Evolutionary conservation across 768 basidiomycete genomes (phyloP).

Genomic region (Serendipita vermifera): DNA sequence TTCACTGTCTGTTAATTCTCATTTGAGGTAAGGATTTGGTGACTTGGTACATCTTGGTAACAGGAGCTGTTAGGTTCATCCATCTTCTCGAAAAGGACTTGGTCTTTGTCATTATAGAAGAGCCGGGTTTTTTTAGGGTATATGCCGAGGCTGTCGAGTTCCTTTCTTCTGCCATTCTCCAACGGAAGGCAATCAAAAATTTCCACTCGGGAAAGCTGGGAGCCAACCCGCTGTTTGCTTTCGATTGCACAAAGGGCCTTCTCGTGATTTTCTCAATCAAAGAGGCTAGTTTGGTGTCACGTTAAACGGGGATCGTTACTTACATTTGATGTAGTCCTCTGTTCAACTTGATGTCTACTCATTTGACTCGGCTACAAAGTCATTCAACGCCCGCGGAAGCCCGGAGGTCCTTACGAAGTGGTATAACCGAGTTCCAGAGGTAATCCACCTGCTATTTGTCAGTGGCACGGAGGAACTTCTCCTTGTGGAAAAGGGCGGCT

Average conservation of each 20-base stretch:
- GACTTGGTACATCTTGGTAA: background rate
- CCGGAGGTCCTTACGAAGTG: constrained; percentile 27
- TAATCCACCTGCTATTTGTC: constrained; percentile 33
- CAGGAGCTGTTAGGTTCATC: constrained; percentile 18
- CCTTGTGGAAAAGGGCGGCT: constrained; percentile 32
- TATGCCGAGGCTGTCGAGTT: background rate
- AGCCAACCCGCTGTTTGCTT: constrained; percentile 32
- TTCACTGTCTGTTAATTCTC: background rate
- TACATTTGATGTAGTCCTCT: constrained; percentile 5
- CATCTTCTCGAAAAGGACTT: constrained; percentile 34
- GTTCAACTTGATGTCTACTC: constrained; percentile 33
- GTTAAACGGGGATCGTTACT: background rate
- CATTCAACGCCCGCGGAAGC: constrained; percentile 31
- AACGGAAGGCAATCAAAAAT: constrained; percentile 18
- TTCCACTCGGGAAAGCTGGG: constrained; percentile 38
- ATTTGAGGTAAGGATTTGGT: background rate
- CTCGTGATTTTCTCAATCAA: constrained; percentile 21
- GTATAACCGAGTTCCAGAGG: constrained; percentile 31
- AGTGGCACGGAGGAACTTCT: constrained; percentile 40
- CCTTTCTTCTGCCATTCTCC: constrained; percentile 21
- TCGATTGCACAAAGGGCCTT: constrained; percentile 39
- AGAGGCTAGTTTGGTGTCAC: background rate
- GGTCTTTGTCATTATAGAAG: constrained; percentile 32
- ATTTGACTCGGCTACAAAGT: constrained; percentile 32
- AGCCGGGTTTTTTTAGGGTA: constrained; percentile 13